Conservation (phyloP, 2,329 filamentous ascomycete genomes). For the Fusarium caatingaense region DNA sequence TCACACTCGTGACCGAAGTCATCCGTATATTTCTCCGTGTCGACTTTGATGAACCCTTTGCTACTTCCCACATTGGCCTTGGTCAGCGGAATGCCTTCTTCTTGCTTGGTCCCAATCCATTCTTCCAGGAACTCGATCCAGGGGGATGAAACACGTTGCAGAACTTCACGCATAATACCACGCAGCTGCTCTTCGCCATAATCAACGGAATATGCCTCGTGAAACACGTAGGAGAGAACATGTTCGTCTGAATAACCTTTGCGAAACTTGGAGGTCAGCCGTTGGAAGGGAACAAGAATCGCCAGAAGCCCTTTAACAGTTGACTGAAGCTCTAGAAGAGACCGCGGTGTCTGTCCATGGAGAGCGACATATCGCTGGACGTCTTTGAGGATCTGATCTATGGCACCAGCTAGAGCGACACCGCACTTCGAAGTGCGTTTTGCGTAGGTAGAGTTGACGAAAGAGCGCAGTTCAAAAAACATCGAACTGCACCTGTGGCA, state of each 20-base stretch:
- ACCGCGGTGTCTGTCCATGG: constrained; percentile 56
- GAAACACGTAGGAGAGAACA: constrained; percentile 70
- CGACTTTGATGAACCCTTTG: constrained; percentile 71
- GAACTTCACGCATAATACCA: constrained; percentile 73
- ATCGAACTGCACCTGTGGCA: constrained; percentile 62
- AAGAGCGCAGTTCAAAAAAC: constrained; percentile 59
- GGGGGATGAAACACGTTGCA: constrained; percentile 71
- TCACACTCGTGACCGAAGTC: constrained; percentile 68
- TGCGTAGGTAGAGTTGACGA: constrained; percentile 60
- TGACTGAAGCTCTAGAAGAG: constrained; percentile 65
- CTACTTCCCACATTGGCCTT: constrained; percentile 58
- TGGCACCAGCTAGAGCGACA: constrained; percentile 64
- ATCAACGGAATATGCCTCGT: constrained; percentile 71
- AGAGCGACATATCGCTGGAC: constrained; percentile 62
- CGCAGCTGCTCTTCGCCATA: constrained; percentile 71
- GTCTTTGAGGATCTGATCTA: constrained; percentile 60
- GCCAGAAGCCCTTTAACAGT: constrained; percentile 59
- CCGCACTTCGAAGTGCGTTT: constrained; percentile 58
- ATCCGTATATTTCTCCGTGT: constrained; percentile 65
- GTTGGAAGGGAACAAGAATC: constrained; percentile 64
- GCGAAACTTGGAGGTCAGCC: constrained; percentile 61
- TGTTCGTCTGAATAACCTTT: constrained; percentile 66
- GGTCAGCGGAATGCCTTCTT: constrained; percentile 65
- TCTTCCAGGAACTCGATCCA: constrained; percentile 76
- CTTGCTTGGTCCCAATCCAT: constrained; percentile 78